Percentiles rank a stretch among this genome's conserved stretches.
Evolutionary conservation across 164 flowering plant genomes (phyloP).

Genomic region (Piper betle): DNA sequence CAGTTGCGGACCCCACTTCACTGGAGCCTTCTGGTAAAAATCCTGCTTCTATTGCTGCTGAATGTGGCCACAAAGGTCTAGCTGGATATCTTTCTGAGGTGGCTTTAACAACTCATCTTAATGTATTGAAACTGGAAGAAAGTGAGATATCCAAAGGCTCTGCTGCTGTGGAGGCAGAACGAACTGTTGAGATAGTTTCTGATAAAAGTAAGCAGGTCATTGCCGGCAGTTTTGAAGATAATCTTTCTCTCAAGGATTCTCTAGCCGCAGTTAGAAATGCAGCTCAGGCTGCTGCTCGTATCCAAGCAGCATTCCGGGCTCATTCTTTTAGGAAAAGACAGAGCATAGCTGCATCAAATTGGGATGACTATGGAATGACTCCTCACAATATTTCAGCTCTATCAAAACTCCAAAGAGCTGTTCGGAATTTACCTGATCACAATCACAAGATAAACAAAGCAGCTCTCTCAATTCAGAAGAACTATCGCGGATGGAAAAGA

Average conservation of each 20-base stretch:
- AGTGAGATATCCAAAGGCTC: conserved; percentile 65
- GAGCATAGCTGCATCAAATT: conserved; percentile 13
- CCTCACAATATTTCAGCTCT: conserved; percentile 42
- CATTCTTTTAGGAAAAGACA: conserved; percentile 84
- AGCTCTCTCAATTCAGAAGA: conserved; percentile 92
- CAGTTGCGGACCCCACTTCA: conserved; percentile 80
- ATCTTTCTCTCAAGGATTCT: conserved; percentile 50
- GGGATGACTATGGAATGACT: conserved; percentile 45
- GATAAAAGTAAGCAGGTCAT: conserved; percentile 6
- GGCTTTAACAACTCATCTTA: conserved; percentile 76
- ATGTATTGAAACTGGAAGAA: conserved; percentile 68
- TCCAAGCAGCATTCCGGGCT: conserved; percentile 87
- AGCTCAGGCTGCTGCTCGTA: conserved; percentile 95
- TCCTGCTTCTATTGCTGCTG: conserved; percentile 69
- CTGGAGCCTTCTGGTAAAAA: conserved; percentile 66
- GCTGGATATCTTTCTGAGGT: conserved; percentile 95
- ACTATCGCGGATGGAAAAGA: conserved; percentile 84
- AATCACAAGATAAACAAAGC: conserved; percentile 43
- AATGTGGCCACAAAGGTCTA: conserved; percentile 71
- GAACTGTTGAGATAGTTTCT: conserved; percentile 43
- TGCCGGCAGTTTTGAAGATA: conserved; percentile 33
- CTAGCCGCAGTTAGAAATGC: conserved; percentile 86
- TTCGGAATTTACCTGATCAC: conserved; percentile 36
- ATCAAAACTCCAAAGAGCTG: conserved; percentile 38
- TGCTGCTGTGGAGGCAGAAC: conserved; percentile 71